phyloP scores from a whole-genome alignment of 371 early-diverging fungal genomes.

The Caulochytrium protostelioides region DNA sequence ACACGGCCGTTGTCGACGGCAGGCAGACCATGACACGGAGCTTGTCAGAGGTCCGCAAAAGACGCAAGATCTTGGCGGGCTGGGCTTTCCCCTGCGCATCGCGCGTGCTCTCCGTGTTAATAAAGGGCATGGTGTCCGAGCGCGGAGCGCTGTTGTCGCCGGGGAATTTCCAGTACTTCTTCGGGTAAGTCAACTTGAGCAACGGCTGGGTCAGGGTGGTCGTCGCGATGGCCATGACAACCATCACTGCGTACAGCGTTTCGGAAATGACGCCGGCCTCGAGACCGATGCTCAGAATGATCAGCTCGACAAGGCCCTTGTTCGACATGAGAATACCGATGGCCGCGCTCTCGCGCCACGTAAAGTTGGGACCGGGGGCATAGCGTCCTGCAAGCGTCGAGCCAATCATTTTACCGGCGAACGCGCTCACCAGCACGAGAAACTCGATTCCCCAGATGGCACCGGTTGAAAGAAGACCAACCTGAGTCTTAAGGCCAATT shows the following conservation, averaged over 20 bases:
- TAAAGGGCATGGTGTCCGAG: no score
- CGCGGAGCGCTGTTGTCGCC: no score
- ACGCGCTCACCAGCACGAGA: slow-evolving; percentile 41
- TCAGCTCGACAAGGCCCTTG: slow-evolving; percentile 66
- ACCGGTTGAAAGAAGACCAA: slow-evolving; percentile 38
- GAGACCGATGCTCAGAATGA: slow-evolving; percentile 60
- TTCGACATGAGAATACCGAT: slow-evolving; percentile 71
- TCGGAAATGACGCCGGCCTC: slow-evolving; percentile 50
- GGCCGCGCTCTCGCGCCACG: slow-evolving; percentile 48
- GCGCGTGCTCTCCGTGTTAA: no score
- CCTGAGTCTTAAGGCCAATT: slow-evolving; percentile 58
- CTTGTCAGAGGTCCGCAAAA: no score
- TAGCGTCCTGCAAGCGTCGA: slow-evolving; percentile 39
- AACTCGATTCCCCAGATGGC: slow-evolving; percentile 49
- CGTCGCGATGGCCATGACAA: slow-evolving; percentile 54
- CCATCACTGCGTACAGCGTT: slow-evolving; percentile 65
- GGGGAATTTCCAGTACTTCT: no score
- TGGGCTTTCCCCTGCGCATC: no score
- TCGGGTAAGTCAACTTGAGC: slow-evolving; percentile 3
- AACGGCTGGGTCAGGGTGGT: slow-evolving; percentile 45
- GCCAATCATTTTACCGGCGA: slow-evolving; percentile 54
- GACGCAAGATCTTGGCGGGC: no score
- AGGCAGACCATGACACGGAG: no score
- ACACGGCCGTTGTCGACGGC: no score
- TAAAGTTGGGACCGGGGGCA: slow-evolving; percentile 39